phyloP scores from a whole-genome alignment of 2,329 filamentous ascomycete genomes.

The Chaetomium strumarium region DNA sequence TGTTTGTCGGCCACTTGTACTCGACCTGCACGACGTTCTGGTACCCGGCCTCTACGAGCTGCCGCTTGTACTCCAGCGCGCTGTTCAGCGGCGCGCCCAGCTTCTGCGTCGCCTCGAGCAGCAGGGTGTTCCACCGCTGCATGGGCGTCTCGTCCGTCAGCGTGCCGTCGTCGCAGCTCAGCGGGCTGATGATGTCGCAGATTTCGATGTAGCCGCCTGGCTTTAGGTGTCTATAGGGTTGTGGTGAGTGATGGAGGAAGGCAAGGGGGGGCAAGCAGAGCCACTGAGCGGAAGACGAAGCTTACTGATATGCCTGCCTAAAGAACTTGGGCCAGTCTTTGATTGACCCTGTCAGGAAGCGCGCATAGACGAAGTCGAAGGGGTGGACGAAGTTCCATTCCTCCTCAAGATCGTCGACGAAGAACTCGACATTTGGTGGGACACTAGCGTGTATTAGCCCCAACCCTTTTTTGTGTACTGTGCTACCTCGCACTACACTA shows the following conservation, averaged over 20 bases:
- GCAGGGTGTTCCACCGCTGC: slow-evolving; percentile 14
- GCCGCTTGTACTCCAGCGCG: slow-evolving; percentile 30
- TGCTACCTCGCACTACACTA: too few species aligned
- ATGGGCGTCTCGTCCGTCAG: slow-evolving; percentile 9
- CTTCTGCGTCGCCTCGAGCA: slow-evolving; percentile 9
- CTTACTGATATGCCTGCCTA: slow-evolving; percentile 19
- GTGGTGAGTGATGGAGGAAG: neutral
- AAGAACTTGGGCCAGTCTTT: slow-evolving; percentile 24
- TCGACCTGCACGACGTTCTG: slow-evolving; percentile 40
- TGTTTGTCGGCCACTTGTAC: slow-evolving; percentile 41
- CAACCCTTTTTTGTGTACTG: too few species aligned
- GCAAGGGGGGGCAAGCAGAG: slow-evolving; percentile 28
- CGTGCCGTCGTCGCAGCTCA: slow-evolving; percentile 34
- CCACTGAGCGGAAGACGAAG: neutral
- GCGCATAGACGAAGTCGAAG: slow-evolving; percentile 29
- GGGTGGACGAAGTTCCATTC: slow-evolving; percentile 25
- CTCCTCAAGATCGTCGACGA: slow-evolving; percentile 29
- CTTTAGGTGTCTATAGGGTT: slow-evolving; percentile 26
- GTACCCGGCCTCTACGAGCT: slow-evolving; percentile 44
- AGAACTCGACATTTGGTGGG: slow-evolving; percentile 18
- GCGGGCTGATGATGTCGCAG: slow-evolving; percentile 1
- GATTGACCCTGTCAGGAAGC: slow-evolving; percentile 26
- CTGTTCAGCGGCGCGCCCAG: slow-evolving; percentile 14
- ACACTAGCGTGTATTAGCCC: slow-evolving; percentile 21
- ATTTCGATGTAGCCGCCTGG: slow-evolving; percentile 13